Percentiles rank a stretch among this genome's conserved stretches.
These are phyloP conservation scores for Nannochloropsis salina DNA, from an alignment of 108 stramenopile species.

Conservation along the genomic window DNA sequence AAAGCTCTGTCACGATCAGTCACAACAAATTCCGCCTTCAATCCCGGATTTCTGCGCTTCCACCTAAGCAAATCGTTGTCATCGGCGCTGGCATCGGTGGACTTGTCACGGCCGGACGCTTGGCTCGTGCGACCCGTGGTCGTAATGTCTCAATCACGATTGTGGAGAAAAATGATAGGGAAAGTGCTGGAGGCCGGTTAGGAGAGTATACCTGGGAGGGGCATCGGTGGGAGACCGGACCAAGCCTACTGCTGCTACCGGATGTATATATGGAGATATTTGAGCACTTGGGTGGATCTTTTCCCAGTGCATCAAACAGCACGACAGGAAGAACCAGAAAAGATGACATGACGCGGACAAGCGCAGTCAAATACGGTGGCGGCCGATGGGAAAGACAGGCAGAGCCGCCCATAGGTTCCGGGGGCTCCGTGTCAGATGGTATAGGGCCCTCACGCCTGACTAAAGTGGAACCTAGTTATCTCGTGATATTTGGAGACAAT, in stretches of 20 bases:
- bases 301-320: not conserved
- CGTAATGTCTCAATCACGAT: slow-evolving; percentile 25
- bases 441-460: not conserved
- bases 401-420: not conserved
- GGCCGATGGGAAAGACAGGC: no score
- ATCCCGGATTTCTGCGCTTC: no score
- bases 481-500: not conserved
- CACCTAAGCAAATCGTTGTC: slow-evolving; percentile 27
- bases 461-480: not conserved
- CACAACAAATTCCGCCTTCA: no score
- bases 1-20: no score
- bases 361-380: not conserved
- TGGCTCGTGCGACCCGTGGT: slow-evolving; percentile 30
- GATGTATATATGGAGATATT: slow-evolving; percentile 45
- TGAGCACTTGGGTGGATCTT: slow-evolving; percentile 13
- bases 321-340: not conserved
- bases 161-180: slow-evolving; percentile 39
- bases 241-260: slow-evolving; percentile 46
- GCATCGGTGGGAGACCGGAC: slow-evolving; percentile 44
- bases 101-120: slow-evolving; percentile 32
- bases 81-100: slow-evolving; percentile 43
- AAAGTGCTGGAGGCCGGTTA: slow-evolving; percentile 37
- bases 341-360: not conserved
- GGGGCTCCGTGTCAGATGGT: not conserved
- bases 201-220: slow-evolving; percentile 36